phyloP scores from a whole-genome alignment of 1,284 basidiomycete genomes.

The Anthracocystis panici-leucophaei region DNA sequence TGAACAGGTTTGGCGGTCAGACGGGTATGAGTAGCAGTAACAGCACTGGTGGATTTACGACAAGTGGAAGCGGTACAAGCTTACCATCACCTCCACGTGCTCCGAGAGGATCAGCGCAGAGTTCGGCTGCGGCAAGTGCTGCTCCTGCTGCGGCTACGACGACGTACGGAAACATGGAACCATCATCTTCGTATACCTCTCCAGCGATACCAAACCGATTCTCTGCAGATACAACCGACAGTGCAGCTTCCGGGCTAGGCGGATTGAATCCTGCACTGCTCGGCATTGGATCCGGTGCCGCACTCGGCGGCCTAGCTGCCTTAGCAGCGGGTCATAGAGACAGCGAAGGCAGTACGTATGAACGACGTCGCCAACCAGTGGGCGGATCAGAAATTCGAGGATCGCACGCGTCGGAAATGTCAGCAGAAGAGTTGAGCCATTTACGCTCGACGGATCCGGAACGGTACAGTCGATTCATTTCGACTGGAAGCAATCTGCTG shows the following conservation, averaged over 20 bases:
- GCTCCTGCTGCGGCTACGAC: background rate
- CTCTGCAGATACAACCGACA: conserved; percentile 29
- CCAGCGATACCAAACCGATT: conserved; percentile 10
- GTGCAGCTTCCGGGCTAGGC: conserved; percentile 7
- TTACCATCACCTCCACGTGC: conserved; percentile 47
- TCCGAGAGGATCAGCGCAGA: conserved; percentile 23
- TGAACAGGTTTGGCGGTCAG: conserved; percentile 9
- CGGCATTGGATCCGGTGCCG: conserved; percentile 37
- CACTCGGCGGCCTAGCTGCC: conserved; percentile 43
- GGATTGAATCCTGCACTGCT: conserved; percentile 36
- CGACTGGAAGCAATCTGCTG: conserved; percentile 44
- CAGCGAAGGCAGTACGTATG: conserved; percentile 47
- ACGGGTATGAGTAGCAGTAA: conserved; percentile 44
- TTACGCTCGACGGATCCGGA: conserved; percentile 36
- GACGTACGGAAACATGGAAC: conserved; percentile 19
- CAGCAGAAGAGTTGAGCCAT: conserved; percentile 31
- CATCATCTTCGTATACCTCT: conserved; percentile 8
- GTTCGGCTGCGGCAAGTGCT: background rate
- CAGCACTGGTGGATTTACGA: conserved; percentile 44
- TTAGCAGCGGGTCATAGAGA: conserved; percentile 56
- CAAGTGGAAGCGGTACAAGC: conserved; percentile 33
- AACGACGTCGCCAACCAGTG: conserved; percentile 5
- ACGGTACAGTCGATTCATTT: conserved; percentile 56
- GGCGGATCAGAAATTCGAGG: conserved; percentile 6
- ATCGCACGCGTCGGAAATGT: conserved; percentile 26